A percentile compares a stretch with the other conserved stretches of the same genome.
Evolutionary conservation across 192 early-diverging fungal genomes (phyloP).

Genomic region (Coemansia sp.): DNA sequence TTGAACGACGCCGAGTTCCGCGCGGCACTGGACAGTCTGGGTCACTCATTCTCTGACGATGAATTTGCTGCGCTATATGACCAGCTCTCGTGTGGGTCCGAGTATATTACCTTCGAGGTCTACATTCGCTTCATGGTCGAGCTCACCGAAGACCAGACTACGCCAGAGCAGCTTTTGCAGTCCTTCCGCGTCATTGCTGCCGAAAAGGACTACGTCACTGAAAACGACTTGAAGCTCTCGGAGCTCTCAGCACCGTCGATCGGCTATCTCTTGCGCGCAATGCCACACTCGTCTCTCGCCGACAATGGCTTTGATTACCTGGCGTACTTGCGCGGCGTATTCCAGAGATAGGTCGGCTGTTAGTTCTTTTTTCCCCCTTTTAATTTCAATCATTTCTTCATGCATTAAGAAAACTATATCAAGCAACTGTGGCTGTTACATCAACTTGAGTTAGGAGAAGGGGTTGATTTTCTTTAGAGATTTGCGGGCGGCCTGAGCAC

Average conservation of each 20-base stretch:
- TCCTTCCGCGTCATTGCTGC: conserved; percentile 86
- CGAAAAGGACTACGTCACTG: conserved; percentile 87
- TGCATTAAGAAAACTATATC: neutral
- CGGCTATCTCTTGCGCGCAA: conserved; percentile 70
- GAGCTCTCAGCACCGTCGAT: conserved; percentile 77
- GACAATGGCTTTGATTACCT: conserved; percentile 79
- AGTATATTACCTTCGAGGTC: conserved; percentile 82
- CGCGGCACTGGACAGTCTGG: conserved; percentile 80
- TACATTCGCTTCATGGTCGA: conserved; percentile 86
- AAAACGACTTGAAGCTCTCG: conserved; percentile 79
- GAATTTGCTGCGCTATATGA: conserved; percentile 73
- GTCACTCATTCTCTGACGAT: conserved; percentile 72
- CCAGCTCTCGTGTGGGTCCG: conserved; percentile 62
- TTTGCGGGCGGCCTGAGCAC: neutral
- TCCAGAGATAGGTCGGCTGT: conserved; percentile 20
- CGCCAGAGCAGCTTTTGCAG: conserved; percentile 80
- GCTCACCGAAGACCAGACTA: conserved; percentile 89
- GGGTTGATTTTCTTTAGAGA: neutral
- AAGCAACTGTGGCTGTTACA: neutral
- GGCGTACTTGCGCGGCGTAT: conserved; percentile 63
- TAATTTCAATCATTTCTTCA: neutral
- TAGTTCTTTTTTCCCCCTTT: neutral
- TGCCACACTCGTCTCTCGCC: conserved; percentile 63
- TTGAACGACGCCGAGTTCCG: conserved; percentile 81
- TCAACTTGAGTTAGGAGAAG: neutral